A percentile compares a stretch with the other conserved stretches of the same genome.
phyloP scores from a whole-genome alignment of 495 filamentous ascomycete species.

The Clohesyomyces aquaticus region DNA sequence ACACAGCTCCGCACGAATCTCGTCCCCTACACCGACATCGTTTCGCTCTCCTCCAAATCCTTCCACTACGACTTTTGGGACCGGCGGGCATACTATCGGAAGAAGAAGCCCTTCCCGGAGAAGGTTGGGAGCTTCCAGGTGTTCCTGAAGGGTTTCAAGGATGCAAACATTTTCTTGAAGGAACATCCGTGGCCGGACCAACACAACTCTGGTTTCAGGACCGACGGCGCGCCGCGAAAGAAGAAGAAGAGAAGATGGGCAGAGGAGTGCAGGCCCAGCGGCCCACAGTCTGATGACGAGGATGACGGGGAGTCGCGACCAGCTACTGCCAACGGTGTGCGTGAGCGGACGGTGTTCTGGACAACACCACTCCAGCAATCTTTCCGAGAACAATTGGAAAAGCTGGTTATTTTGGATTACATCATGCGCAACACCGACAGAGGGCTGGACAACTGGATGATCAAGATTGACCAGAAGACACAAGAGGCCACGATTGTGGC shows the following conservation, averaged over 20 bases:
- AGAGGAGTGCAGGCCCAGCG: constrained; percentile 79
- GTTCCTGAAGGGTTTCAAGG: constrained; percentile 94
- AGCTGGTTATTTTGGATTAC: constrained; percentile 96
- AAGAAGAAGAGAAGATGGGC: constrained; percentile 79
- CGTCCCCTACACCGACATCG: constrained; percentile 95
- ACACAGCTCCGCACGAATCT: constrained; percentile 85
- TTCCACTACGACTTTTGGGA: constrained; percentile 99
- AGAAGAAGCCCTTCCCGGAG: constrained; percentile 81
- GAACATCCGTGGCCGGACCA: constrained; percentile 99
- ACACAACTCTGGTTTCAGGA: constrained; percentile 72
- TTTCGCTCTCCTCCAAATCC: constrained; percentile 90
- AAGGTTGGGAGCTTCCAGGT: constrained; percentile 97
- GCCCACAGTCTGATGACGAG: constrained; percentile 66
- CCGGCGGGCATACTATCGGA: constrained; percentile 82
- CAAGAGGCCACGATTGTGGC: constrained; percentile 83
- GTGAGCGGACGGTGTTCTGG: constrained; percentile 71
- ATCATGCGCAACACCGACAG: constrained; percentile 99
- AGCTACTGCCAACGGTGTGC: constrained; percentile 52
- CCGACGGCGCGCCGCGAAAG: constrained; percentile 61
- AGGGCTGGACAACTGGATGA: constrained; percentile 99
- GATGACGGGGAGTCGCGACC: constrained; percentile 63
- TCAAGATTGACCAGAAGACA: constrained; percentile 84
- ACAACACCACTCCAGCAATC: constrained; percentile 85
- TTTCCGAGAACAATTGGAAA: constrained; percentile 94
- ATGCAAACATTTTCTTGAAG: constrained; percentile 91